Base-by-base conservation (phyloP, 352 stramenopile species). In the Phytopythium montanum region DNA sequence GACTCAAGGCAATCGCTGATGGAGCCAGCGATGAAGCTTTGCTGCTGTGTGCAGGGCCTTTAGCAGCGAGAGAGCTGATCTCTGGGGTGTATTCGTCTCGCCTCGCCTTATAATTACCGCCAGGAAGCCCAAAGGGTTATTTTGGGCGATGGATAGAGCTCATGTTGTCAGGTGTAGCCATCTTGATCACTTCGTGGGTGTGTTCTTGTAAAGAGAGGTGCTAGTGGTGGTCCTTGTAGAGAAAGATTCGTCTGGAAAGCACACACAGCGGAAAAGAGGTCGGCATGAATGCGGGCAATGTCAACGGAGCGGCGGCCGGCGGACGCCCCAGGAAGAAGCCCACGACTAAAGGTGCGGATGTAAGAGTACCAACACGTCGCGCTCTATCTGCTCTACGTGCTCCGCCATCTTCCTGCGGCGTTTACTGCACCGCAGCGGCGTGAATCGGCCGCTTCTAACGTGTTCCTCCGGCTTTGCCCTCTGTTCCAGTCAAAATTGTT, bases 401-500 rank as follows among this genome's bases (percentile, higher is more conserved):
- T 45, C 18, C 19, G 6, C 39, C 4, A n/a, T 31, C 29, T 45
- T 33, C 5, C 7, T 19, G 5, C 9, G 2, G 9, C 21, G 8
- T 51, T 33, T 33, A 34, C 5, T 3, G 44, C 13, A 18, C 18
- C 10, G 7, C 8, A 5, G 12, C 13, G 44, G 6, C 8, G 44
- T 8, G 5, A 12, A 36, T 34, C 45, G 45, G 13, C 21, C 45
- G 13, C 26, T 23, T 23, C 45, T 52, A 21, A 34, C 45, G 25
- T 26, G 5, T n/a, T 51, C 21, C 13, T 5, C 5, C 10, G 31
- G 9, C 14, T 0, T 25, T 38, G 3, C 23, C 44, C 3, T 23
- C 14, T 7, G 1, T 23, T 31, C 12, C 50, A 87, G 76, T 85
- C 29, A 79, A 82, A 57, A 76, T 90, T 21, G 70, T 88, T 10